A percentile compares a stretch with the other conserved stretches of the same genome.
These are phyloP conservation scores for Scalesia atractyloides DNA, from an alignment of 129 eudicot genomes.

Conservation along the genomic window DNA sequence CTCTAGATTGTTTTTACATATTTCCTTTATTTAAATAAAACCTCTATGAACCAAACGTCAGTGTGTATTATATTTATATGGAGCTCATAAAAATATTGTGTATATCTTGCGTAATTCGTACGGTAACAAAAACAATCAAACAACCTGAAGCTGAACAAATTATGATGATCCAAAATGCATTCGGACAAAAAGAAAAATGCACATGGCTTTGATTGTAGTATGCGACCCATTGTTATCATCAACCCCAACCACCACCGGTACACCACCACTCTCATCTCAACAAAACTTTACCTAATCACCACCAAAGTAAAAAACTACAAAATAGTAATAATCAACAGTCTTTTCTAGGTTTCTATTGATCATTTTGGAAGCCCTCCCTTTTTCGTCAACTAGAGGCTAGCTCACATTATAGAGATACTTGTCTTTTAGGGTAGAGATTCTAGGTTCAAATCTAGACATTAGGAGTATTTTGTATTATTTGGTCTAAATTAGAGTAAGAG, in stretches of 20 bases:
- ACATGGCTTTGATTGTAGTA: conserved; percentile 11
- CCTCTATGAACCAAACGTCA: too few relatives aligned
- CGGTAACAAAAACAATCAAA: background rate
- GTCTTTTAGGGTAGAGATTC: too few relatives aligned
- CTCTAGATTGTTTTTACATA: too few relatives aligned
- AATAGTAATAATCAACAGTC: background rate
- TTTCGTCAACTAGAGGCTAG: too few relatives aligned
- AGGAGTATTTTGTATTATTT: too few relatives aligned
- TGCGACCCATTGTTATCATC: background rate
- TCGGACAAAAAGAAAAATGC: conserved; percentile 4
- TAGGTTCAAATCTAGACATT: too few relatives aligned
- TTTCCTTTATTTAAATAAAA: too few relatives aligned
- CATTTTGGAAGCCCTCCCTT: background rate
- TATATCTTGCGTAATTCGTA: background rate
- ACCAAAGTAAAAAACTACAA: background rate
- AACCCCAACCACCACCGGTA: background rate
- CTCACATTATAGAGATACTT: too few relatives aligned
- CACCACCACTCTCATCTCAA: background rate
- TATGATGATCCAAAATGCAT: background rate
- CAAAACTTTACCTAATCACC: background rate
- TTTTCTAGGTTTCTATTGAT: background rate
- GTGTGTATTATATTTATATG: too few relatives aligned
- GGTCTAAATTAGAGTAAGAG: too few relatives aligned
- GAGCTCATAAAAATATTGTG: too few relatives aligned
- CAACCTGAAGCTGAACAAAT: background rate